Evolutionary conservation across 1,284 basidiomycete species (phyloP).

Genomic region (Hymenochaete sp.): DNA sequence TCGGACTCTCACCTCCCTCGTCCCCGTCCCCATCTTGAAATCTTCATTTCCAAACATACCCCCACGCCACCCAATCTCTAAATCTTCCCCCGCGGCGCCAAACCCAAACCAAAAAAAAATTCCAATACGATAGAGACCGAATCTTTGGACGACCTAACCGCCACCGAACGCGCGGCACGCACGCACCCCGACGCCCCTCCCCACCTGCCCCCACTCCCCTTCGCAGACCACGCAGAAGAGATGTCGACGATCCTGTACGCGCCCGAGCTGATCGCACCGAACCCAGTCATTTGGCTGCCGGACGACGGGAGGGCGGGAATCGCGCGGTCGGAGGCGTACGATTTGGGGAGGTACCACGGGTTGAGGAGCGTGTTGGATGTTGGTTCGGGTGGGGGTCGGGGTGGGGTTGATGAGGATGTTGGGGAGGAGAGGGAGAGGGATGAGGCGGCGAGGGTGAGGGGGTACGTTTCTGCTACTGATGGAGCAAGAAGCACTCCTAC

Average conservation of each 20-base stretch:
- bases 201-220: conserved; percentile 57
- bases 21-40: too few species aligned
- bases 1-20: neutral
- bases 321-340: conserved; percentile 59
- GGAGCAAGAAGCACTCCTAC: neutral
- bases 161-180: conserved; percentile 67
- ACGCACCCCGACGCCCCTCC: conserved; percentile 73
- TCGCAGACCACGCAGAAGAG: conserved; percentile 65
- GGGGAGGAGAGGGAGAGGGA: neutral
- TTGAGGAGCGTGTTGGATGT: conserved; percentile 59
- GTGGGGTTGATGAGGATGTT: conserved; percentile 17
- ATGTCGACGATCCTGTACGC: conserved; percentile 72
- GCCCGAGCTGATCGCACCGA: conserved; percentile 65
- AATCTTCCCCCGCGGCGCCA: neutral
- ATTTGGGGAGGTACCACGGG: conserved; percentile 62
- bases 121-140: conserved; percentile 45
- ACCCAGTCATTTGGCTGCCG: conserved; percentile 73
- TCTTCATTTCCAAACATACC: neutral
- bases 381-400: conserved; percentile 45
- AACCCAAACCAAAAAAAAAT: neutral
- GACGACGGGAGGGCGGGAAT: conserved; percentile 66
- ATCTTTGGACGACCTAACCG: conserved; percentile 66
- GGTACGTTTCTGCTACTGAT: too few species aligned
- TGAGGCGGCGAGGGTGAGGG: neutral
- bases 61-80: neutral